Evolutionary conservation across 768 basidiomycete species (phyloP), one percentile per base, ranked within the genome.

Genomic region (Boletus huronensis): DNA sequence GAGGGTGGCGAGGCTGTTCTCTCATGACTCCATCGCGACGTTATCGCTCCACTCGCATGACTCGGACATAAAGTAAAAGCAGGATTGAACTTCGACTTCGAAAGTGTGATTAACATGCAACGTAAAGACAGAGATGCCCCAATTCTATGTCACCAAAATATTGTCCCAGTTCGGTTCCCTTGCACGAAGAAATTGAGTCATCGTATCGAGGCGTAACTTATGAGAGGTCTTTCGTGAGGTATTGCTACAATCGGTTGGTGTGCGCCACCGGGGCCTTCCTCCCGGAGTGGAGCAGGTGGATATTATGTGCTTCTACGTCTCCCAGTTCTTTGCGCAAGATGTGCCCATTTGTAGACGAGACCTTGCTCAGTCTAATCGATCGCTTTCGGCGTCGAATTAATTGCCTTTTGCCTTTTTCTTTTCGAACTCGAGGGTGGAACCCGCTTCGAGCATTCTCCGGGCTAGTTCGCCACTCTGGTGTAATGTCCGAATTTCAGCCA

Each of bases 401-500:
- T 51, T 58, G 4, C 55, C 54, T 57, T 76, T 80, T 55, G 75
- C 74, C 64, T 82, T 83, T 71, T 75, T 80, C 74, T 79, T 84
- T 34, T 71, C 72, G 42, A 79, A 77, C 58, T 79, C 76, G 48
- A 83, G 69, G 49, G 79, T 74, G 11, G 80, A 84, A 48, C 88
- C 88, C 0, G 86, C 80, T n/a, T 72, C 69, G 11, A 70, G 65
- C 40, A 86, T 70, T 55, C 80, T 71, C 38, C 69, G 72, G 53
- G 76, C 68, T 35, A 91, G 75, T 53, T 82, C 75, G 39, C 83
- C 85, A 35, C 65, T 74, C 46, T 75, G 69, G 38, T 78, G 63
- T 35, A 87, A 70, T 44, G 64, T 75, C 38, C 78, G 77, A 57
- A 90, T 79, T 19, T 82, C 76, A 16, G 75, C 70, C 38, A 85